Evolutionary conservation across 768 basidiomycete species (phyloP).

Genomic region (Hirschioporus abietinus): DNA sequence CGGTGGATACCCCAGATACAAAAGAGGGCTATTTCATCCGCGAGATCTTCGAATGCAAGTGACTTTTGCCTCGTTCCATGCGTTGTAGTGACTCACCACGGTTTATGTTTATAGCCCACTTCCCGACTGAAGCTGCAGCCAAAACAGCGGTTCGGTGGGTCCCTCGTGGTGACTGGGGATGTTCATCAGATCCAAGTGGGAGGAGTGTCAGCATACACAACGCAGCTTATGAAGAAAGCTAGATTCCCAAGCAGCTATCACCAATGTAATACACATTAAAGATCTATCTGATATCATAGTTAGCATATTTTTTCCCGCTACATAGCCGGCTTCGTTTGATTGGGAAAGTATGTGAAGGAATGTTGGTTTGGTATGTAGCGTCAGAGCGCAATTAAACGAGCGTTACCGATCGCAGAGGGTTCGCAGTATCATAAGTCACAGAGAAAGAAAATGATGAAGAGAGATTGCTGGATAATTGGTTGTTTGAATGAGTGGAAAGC

Average conservation of each 20-base stretch:
- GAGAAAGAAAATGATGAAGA: background rate
- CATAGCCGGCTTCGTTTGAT: background rate
- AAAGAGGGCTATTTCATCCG: conserved; percentile 95
- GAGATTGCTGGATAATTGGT: background rate
- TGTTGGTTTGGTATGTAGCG: background rate
- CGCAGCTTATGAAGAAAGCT: conserved; percentile 57
- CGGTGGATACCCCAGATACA: conserved; percentile 81
- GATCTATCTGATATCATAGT: conserved; percentile 5
- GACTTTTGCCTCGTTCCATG: background rate
- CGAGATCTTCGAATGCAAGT: conserved; percentile 80
- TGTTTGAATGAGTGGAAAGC: background rate
- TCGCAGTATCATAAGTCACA: background rate
- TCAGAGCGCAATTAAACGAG: background rate
- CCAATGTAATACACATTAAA: conserved; percentile 6
- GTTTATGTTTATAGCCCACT: conserved; percentile 49
- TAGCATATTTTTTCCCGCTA: background rate
- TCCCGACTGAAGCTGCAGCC: conserved; percentile 83
- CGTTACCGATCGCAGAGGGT: background rate
- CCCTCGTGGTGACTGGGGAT: conserved; percentile 96
- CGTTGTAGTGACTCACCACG: background rate
- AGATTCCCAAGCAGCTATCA: background rate
- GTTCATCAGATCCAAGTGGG: conserved; percentile 89
- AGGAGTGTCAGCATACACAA: conserved; percentile 95
- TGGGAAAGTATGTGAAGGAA: background rate
- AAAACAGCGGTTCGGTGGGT: conserved; percentile 92